Percentiles rank a stretch among this genome's conserved stretches.
Conservation (phyloP, 176 grass and related monocot genomes). For the Calamus simplicifolius region DNA sequence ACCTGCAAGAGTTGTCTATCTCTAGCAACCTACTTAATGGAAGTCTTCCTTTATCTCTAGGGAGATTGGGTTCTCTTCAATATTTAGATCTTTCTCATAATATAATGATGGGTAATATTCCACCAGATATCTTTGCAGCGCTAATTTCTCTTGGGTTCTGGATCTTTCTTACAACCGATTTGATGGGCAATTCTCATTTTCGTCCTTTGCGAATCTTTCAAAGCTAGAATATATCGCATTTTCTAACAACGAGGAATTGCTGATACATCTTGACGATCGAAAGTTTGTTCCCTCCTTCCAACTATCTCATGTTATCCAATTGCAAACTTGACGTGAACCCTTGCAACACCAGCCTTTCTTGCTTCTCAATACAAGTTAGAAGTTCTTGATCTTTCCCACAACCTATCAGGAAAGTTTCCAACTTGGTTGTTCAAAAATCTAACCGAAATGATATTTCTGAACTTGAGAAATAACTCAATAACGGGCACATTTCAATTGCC, state of each 20-base stretch:
- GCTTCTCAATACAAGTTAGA: slow-evolving; percentile 5
- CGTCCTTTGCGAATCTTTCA: background rate
- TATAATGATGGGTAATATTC: slow-evolving; percentile 15
- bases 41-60: slow-evolving; percentile 6
- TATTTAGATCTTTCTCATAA: slow-evolving; percentile 13
- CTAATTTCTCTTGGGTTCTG: background rate
- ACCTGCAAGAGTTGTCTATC: too few species aligned
- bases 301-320: slow-evolving; percentile 13
- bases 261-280: background rate
- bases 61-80: slow-evolving; percentile 9
- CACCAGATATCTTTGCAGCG: background rate
- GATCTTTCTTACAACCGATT: background rate
- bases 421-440: slow-evolving; percentile 28
- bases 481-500: slow-evolving; percentile 4
- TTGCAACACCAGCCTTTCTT: slow-evolving; percentile 22
- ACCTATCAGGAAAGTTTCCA: slow-evolving; percentile 12
- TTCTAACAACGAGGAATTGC: slow-evolving; percentile 11
- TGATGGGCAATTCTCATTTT: slow-evolving; percentile 9
- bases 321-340: slow-evolving; percentile 17
- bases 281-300: slow-evolving; percentile 20
- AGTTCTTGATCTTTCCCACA: slow-evolving; percentile 26
- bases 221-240: slow-evolving; percentile 1
- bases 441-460: background rate
- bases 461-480: slow-evolving; percentile 23
- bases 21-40: slow-evolving; percentile 3